A percentile compares a stretch with the other conserved stretches of the same genome.
These are phyloP conservation scores for Cucurbita argyrosperma DNA, from an alignment of 306 rosid genomes.

Conservation along the genomic window DNA sequence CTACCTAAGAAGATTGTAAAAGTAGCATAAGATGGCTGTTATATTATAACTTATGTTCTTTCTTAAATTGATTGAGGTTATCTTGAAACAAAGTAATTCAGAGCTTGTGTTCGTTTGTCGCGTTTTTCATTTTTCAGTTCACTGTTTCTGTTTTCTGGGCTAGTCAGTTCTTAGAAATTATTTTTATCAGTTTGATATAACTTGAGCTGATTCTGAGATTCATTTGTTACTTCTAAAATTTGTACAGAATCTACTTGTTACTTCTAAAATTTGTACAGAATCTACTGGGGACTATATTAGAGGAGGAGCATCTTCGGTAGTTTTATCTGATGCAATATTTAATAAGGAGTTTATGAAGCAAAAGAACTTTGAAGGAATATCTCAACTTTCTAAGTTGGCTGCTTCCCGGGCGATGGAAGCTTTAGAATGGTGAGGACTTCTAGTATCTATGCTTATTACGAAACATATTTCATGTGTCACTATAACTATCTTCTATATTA, in stretches of 20 bases:
- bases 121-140: background rate
- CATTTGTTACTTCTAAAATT: constrained; percentile 5
- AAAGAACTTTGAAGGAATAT: constrained; percentile 36
- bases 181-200: background rate
- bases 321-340: constrained; percentile 81
- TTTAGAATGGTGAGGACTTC: constrained; percentile 26
- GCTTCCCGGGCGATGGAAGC: constrained; percentile 43
- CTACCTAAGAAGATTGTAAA: background rate
- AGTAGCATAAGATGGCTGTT: background rate
- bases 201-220: background rate
- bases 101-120: background rate
- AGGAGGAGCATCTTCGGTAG: constrained; percentile 66
- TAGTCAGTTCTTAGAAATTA: background rate
- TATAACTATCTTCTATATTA: too few species aligned
- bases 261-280: constrained; percentile 27
- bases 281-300: constrained; percentile 46
- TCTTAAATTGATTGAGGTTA: background rate
- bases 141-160: background rate
- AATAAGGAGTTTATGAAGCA: constrained; percentile 43
- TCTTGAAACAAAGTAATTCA: background rate
- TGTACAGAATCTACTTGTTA: constrained; percentile 32
- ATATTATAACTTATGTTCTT: background rate
- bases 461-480: background rate
- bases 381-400: constrained; percentile 50
- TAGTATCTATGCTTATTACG: background rate